Conservation (phyloP, 306 rosid species). For the Cercis canadensis region DNA sequence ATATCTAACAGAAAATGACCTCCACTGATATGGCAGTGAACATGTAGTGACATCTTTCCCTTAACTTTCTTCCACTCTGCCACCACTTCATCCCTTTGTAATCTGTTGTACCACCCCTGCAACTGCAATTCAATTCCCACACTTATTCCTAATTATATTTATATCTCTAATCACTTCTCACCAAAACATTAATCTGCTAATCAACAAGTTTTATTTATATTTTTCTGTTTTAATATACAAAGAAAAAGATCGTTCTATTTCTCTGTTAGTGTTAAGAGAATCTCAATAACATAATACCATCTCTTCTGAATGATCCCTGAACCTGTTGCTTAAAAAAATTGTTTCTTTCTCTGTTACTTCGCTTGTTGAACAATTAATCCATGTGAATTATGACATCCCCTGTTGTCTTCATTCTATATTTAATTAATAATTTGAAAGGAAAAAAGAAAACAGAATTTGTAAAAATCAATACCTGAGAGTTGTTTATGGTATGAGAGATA, state of each 20-base stretch:
- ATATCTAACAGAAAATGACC: slow-evolving; percentile 84
- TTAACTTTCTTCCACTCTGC: slow-evolving; percentile 89
- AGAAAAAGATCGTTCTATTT: too few relatives aligned
- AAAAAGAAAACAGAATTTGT: background rate
- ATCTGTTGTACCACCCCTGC: slow-evolving; percentile 92
- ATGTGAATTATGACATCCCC: background rate
- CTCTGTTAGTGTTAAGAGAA: too few relatives aligned
- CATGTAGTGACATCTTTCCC: slow-evolving; percentile 88
- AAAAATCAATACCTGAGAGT: slow-evolving; percentile 69
- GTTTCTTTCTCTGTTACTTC: background rate
- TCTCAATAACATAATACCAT: too few relatives aligned
- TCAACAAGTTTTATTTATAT: too few relatives aligned
- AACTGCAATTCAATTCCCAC: slow-evolving; percentile 58
- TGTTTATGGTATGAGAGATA: slow-evolving; percentile 81
- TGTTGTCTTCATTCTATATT: too few relatives aligned
- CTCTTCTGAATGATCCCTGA: too few relatives aligned
- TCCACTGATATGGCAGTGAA: slow-evolving; percentile 97
- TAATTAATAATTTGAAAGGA: background rate
- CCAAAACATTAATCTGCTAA: background rate
- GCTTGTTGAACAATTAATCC: background rate
- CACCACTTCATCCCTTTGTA: slow-evolving; percentile 95
- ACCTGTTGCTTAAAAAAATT: too few relatives aligned
- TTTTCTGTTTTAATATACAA: too few relatives aligned
- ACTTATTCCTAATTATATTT: too few relatives aligned
- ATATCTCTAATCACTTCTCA: background rate